Conservation (phyloP, 352 stramenopile species). For the Globisporangium radiosum region DNA sequence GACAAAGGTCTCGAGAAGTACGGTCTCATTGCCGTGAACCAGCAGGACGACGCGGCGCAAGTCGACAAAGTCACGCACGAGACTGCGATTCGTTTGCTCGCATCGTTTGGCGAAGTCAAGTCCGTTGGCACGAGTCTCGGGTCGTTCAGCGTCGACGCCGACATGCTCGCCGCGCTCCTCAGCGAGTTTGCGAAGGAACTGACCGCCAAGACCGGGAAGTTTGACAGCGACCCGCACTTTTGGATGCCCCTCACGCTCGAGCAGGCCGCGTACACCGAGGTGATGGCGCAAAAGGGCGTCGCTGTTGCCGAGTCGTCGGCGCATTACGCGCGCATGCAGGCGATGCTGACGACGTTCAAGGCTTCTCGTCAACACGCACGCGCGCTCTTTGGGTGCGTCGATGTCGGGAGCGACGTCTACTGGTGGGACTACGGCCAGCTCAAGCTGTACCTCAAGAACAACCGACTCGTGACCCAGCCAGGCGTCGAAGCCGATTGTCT, state of each 20-base stretch:
- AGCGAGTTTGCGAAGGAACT: conserved; percentile 92
- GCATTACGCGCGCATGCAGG: conserved; percentile 92
- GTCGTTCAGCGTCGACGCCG: conserved; percentile 93
- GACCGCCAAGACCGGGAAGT: conserved; percentile 87
- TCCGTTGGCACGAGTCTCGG: conserved; percentile 94
- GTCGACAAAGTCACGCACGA: conserved; percentile 98
- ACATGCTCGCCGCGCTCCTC: conserved; percentile 90
- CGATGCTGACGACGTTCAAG: conserved; percentile 88
- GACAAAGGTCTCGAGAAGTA: conserved; percentile 98
- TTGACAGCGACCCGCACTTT: conserved; percentile 97
- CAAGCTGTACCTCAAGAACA: conserved; percentile 98
- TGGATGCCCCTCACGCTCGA: conserved; percentile 98
- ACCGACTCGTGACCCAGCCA: conserved; percentile 88
- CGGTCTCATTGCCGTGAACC: conserved; percentile 95
- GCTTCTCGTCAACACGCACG: conserved; percentile 49
- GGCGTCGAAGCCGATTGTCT: conserved; percentile 77
- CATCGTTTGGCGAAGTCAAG: conserved; percentile 91
- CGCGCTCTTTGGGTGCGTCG: conserved; percentile 94
- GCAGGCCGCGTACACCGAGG: conserved; percentile 85
- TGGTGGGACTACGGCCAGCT: conserved; percentile 99
- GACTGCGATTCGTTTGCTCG: conserved; percentile 91
- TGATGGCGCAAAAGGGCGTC: conserved; percentile 95
- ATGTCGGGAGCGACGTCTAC: conserved; percentile 95
- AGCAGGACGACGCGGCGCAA: conserved; percentile 88
- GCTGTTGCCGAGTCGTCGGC: conserved; percentile 44